Base-by-base conservation (phyloP, 352 stramenopile genomes). In the Pythium phragmiticola region DNA sequence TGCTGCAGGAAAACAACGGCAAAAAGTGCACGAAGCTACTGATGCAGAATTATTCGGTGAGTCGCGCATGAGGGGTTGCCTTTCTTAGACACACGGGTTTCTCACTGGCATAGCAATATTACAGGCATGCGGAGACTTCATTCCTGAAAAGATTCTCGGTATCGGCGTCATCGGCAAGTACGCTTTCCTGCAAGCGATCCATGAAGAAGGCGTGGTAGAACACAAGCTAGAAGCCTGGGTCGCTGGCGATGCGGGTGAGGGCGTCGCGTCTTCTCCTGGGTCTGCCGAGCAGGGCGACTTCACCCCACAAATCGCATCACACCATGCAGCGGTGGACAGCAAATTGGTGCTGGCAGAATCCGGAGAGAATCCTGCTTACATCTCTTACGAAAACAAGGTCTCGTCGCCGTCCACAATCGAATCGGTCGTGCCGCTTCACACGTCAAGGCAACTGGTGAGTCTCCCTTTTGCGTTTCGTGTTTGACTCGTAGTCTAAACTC, bases 31-130 rank as follows among this genome's bases (percentile, higher is more conserved):
- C 84, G 14, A 95, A 92, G 57, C 53, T 95, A 30, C 72, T 95
- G 17, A 93, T 95, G 83, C 86, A 95, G 57, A 95, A 95, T 48
- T 95, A 92, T 52, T 91, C 84, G 60, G 77, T 86, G 63, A 13
- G 72, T 54, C 11, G 3, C 0, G 2, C 39, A 42, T 42, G 2
- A 2, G 33, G 7, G 48, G 42, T 1, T 50, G n/a, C 23, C 46
- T 55, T 9, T 5, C 26, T 30, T 30, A 30, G 4, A 21, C 9
- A 30, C 9, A 41, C 28, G 16, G 43, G 7, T 33, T 7, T 16
- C 9, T 21, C 4, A 23, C 16, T 30, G 11, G 17, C n/a, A 14
- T 12, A 36, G 34, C 21, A 1, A 28, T 23, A 21, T 7, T 43
- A 4, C 51, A 86, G 77, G 83, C 84, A 0, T 90, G 84, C 37